Conservation (phyloP, 306 rosid species). For the Sindora glabra region DNA sequence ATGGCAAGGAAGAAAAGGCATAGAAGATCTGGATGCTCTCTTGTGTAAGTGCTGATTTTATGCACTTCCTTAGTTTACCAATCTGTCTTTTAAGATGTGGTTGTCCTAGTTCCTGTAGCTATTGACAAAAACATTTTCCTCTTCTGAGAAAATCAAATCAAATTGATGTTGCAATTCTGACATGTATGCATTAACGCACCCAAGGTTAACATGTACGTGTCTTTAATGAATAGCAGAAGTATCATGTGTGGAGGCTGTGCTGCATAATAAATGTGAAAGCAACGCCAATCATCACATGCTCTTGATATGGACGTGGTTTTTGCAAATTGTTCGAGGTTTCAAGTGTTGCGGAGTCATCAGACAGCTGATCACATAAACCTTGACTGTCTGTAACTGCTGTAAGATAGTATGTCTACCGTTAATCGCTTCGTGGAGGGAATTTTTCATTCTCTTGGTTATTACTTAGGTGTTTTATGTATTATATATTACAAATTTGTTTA, state of each 20-base stretch:
- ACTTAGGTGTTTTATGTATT: slow-evolving; percentile 16
- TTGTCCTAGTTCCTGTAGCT: too few species aligned
- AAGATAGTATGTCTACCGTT: slow-evolving; percentile 11
- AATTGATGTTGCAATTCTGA: background rate
- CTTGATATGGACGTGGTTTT: slow-evolving; percentile 16
- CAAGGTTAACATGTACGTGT: slow-evolving; percentile 8
- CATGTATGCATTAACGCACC: background rate
- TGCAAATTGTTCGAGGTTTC: slow-evolving; percentile 18
- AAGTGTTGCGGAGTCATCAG: slow-evolving; percentile 23
- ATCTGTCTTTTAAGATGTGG: too few species aligned
- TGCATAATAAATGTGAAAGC: slow-evolving; percentile 24
- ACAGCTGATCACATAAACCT: slow-evolving; percentile 18
- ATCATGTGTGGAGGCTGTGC: slow-evolving; percentile 78
- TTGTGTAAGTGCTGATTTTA: slow-evolving; percentile 58
- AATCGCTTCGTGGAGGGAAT: slow-evolving; percentile 49
- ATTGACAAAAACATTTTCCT: too few species aligned
- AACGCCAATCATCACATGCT: background rate
- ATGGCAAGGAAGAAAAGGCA: slow-evolving; percentile 61
- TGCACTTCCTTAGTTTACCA: background rate
- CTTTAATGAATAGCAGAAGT: slow-evolving; percentile 36
- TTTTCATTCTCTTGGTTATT: slow-evolving; percentile 69
- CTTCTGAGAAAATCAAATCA: background rate
- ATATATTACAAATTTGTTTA: slow-evolving; percentile 16
- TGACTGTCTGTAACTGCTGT: slow-evolving; percentile 22
- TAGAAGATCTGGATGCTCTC: slow-evolving; percentile 63